A percentile compares a stretch with the other conserved stretches of the same genome.
These are phyloP conservation scores for Arthrobotrys conoides DNA, from an alignment of 2,329 filamentous ascomycete species.

Conservation along the genomic window DNA sequence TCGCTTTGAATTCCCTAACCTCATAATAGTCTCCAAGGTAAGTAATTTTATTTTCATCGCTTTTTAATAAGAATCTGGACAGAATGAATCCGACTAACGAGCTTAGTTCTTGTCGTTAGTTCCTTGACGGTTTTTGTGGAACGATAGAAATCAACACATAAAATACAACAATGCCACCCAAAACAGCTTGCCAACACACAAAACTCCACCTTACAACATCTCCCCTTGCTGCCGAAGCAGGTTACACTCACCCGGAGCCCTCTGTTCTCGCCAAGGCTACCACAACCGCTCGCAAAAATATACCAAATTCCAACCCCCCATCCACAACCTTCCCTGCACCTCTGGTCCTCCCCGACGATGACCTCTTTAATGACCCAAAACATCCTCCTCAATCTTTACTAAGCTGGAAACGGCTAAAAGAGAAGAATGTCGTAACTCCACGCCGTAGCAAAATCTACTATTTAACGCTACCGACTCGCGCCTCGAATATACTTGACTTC, in stretches of 20 bases:
- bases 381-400: constrained; percentile 71
- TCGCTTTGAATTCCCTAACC: no score
- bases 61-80: no score
- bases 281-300: constrained; percentile 2
- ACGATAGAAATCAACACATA: not conserved
- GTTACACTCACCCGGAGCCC: constrained; percentile 29
- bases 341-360: constrained; percentile 74
- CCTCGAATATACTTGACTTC: constrained; percentile 67
- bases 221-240: constrained; percentile 21
- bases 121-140: no score
- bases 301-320: not conserved
- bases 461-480: constrained; percentile 68
- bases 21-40: no score
- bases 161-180: constrained; percentile 41
- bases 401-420: constrained; percentile 69
- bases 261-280: constrained; percentile 27
- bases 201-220: constrained; percentile 22
- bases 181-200: constrained; percentile 16
- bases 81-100: no score
- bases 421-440: constrained; percentile 71
- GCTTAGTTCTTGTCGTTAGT: no score
- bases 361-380: constrained; percentile 72
- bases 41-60: no score
- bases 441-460: constrained; percentile 72
- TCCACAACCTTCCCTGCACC: constrained; percentile 72